These are phyloP conservation scores for Leucaena leucocephala DNA, from an alignment of 306 rosid genomes.

Conservation along the genomic window DNA sequence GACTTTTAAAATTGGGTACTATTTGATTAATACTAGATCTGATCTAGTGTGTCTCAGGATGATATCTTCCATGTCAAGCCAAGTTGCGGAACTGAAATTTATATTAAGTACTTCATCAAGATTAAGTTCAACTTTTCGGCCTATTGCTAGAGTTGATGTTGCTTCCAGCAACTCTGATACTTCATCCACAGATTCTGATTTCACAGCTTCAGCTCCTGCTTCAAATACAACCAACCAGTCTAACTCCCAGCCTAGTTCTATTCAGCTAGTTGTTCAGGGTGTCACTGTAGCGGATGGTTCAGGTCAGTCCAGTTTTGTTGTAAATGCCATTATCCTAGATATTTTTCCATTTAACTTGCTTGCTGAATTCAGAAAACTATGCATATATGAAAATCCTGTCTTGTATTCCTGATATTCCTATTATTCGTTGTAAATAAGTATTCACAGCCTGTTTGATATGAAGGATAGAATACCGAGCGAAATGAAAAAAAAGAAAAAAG, in stretches of 20 bases:
- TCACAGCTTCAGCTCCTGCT: constrained; percentile 65
- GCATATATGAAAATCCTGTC: constrained; percentile 22
- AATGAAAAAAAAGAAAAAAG: neutral
- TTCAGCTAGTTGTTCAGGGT: constrained; percentile 70
- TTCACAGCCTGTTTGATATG: neutral
- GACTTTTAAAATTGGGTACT: constrained; percentile 41
- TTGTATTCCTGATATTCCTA: neutral
- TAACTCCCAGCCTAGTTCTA: constrained; percentile 45
- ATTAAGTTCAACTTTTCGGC: constrained; percentile 66
- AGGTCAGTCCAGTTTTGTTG: constrained; percentile 61
- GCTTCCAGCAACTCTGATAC: constrained; percentile 81
- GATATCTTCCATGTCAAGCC: constrained; percentile 82
- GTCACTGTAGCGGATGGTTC: constrained; percentile 67
- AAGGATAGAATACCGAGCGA: too few relatives aligned
- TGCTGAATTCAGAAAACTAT: constrained; percentile 18
- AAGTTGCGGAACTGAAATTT: constrained; percentile 81
- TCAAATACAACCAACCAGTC: constrained; percentile 45
- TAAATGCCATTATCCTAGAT: constrained; percentile 30
- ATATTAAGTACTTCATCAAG: constrained; percentile 68
- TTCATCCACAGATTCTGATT: constrained; percentile 80
- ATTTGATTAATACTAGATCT: constrained; percentile 72
- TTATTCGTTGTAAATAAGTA: constrained; percentile 1
- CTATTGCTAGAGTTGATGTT: constrained; percentile 57
- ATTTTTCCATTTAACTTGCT: constrained; percentile 25
- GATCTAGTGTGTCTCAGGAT: constrained; percentile 94